phyloP scores from a whole-genome alignment of 148 eudicot species.

The Vaccinium myrtillus region DNA sequence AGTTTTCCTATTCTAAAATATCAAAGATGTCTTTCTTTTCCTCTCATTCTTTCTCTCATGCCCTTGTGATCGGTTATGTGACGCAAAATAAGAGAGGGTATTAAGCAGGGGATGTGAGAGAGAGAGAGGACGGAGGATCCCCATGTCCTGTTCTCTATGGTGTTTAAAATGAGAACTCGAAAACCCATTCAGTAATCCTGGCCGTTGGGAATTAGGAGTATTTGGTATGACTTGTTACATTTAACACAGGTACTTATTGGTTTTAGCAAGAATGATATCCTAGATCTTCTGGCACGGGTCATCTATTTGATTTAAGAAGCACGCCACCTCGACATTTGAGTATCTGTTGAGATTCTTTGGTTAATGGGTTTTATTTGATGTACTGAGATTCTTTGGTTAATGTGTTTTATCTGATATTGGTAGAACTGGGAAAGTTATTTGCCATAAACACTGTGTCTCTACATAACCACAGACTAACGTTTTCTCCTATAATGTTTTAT shows the following conservation, averaged over 20 bases:
- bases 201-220: neutral
- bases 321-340: neutral
- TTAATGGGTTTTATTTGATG: neutral
- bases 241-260: too few species aligned
- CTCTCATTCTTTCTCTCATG: too few species aligned
- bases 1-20: too few species aligned
- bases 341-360: neutral
- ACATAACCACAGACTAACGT: neutral
- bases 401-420: neutral
- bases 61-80: too few species aligned
- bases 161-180: neutral
- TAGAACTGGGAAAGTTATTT: neutral
- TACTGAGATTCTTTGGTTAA: neutral
- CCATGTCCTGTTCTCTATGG: too few species aligned
- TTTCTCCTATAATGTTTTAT: too few species aligned
- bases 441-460: neutral
- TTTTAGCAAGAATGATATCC: neutral
- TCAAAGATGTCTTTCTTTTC: too few species aligned
- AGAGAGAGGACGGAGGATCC: too few species aligned
- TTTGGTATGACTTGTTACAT: neutral
- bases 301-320: neutral
- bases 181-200: neutral
- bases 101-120: too few species aligned
- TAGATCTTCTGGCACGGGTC: neutral
- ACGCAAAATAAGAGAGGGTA: too few species aligned